Evolutionary conservation across 2,329 filamentous ascomycete genomes (phyloP).

Genomic region (Fusarium protoensiforme): DNA sequence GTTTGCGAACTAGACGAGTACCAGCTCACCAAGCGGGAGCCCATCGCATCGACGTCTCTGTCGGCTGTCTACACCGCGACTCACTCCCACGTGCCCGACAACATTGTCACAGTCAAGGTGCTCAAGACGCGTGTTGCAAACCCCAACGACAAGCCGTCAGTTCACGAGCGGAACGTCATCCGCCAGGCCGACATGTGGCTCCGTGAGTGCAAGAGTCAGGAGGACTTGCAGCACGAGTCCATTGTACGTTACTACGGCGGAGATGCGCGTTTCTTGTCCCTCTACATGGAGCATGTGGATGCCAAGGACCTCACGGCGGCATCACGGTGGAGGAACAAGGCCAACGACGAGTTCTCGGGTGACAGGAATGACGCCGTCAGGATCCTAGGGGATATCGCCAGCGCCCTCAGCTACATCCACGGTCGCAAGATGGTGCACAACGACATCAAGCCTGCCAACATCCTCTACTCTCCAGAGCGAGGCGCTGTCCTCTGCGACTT

Average conservation of each 20-base stretch:
- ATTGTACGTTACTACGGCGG: slow-evolving; percentile 69
- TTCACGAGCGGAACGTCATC: slow-evolving; percentile 66
- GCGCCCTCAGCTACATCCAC: slow-evolving; percentile 68
- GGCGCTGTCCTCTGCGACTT: slow-evolving; percentile 72
- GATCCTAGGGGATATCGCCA: slow-evolving; percentile 65
- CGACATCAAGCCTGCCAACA: slow-evolving; percentile 72
- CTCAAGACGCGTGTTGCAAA: slow-evolving; percentile 63
- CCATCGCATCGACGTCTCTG: slow-evolving; percentile 65
- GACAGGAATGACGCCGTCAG: slow-evolving; percentile 59
- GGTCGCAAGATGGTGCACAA: slow-evolving; percentile 66
- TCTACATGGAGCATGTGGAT: slow-evolving; percentile 72
- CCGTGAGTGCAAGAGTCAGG: slow-evolving; percentile 67
- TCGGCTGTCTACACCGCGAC: slow-evolving; percentile 67
- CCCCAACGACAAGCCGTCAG: slow-evolving; percentile 56
- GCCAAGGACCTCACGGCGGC: slow-evolving; percentile 63
- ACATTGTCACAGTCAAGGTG: slow-evolving; percentile 69
- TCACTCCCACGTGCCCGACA: slow-evolving; percentile 63
- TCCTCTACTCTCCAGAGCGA: slow-evolving; percentile 67
- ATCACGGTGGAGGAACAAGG: slow-evolving; percentile 60
- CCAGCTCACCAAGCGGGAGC: slow-evolving; percentile 64
- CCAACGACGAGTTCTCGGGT: slow-evolving; percentile 63
- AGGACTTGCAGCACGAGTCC: slow-evolving; percentile 65
- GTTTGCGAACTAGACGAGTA: slow-evolving; percentile 65
- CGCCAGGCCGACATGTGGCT: slow-evolving; percentile 70
- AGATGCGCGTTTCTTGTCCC: slow-evolving; percentile 67